Evolutionary conservation across 352 stramenopile genomes (phyloP).

Genomic region (Pythium monospermum): DNA sequence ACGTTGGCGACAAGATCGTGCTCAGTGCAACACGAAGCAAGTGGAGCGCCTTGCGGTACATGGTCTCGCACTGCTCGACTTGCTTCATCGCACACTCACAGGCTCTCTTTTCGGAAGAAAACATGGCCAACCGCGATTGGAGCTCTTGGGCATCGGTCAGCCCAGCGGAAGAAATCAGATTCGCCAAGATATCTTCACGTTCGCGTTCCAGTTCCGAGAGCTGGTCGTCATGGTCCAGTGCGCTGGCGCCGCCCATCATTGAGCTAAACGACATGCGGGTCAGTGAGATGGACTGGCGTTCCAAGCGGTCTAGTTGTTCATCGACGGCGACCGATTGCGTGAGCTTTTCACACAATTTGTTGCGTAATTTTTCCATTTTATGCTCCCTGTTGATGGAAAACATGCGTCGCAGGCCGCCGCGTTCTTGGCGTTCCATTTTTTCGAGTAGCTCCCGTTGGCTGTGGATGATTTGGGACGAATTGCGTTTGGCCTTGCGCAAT

Average conservation of each 20-base stretch:
- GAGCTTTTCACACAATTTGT: conserved; percentile 70
- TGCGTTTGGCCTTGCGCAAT: conserved; percentile 53
- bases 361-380: conserved; percentile 67
- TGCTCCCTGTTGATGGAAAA: conserved; percentile 67
- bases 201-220: conserved; percentile 57
- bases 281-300: conserved; percentile 60
- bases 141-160: conserved; percentile 66
- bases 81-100: conserved; percentile 72
- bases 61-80: conserved; percentile 54
- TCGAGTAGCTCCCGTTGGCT: conserved; percentile 77
- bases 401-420: conserved; percentile 50
- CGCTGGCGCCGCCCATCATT: conserved; percentile 5
- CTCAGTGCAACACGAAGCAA: conserved; percentile 66
- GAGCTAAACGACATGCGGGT: conserved; percentile 47
- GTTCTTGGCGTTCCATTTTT: conserved; percentile 76
- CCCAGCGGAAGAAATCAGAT: conserved; percentile 49
- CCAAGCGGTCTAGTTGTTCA: conserved; percentile 57
- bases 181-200: conserved; percentile 66
- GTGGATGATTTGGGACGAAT: conserved; percentile 70
- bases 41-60: conserved; percentile 75
- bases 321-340: conserved; percentile 60
- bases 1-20: conserved; percentile 63
- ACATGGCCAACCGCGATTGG: conserved; percentile 65
- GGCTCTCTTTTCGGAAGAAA: conserved; percentile 74
- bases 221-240: conserved; percentile 42